These are phyloP conservation scores for Didymella exigua DNA, from an alignment of 2,329 filamentous ascomycete genomes.

Conservation along the genomic window DNA sequence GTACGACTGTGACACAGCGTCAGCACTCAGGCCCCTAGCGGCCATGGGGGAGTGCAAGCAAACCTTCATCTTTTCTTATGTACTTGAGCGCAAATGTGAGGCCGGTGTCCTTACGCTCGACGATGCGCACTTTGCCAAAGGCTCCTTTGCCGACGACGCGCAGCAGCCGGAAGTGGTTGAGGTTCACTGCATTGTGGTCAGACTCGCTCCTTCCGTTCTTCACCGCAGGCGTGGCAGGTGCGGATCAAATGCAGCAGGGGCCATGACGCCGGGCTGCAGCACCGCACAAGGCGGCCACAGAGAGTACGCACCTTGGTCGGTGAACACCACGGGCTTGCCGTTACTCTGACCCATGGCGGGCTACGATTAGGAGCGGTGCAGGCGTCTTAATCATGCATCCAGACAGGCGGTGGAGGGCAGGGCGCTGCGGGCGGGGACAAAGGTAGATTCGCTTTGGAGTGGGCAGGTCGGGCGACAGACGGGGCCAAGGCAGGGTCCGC, in stretches of 20 bases:
- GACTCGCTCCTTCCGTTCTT: slow-evolving; percentile 22
- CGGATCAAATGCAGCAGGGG: slow-evolving; percentile 2
- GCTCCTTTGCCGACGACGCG: slow-evolving; percentile 96
- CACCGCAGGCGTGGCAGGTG: slow-evolving; percentile 1
- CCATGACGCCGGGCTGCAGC: not conserved
- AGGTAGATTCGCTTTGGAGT: slow-evolving; percentile 5
- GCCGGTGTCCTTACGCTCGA: slow-evolving; percentile 94
- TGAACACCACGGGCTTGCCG: slow-evolving; percentile 89
- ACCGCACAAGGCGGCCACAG: not conserved
- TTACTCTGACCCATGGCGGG: slow-evolving; percentile 87
- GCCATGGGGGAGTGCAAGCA: slow-evolving; percentile 37
- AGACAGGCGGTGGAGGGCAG: slow-evolving; percentile 8
- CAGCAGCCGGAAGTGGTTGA: slow-evolving; percentile 95
- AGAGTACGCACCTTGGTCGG: slow-evolving; percentile 78
- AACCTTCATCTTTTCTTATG: slow-evolving; percentile 97
- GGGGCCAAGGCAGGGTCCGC: slow-evolving; percentile 11
- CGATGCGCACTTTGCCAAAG: slow-evolving; percentile 98
- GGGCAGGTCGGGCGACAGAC: slow-evolving; percentile 3
- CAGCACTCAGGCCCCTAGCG: slow-evolving; percentile 22
- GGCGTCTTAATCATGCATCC: slow-evolving; percentile 12
- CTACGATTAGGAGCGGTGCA: slow-evolving; percentile 21
- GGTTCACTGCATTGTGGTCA: slow-evolving; percentile 69
- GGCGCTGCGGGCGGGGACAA: slow-evolving; percentile 5
- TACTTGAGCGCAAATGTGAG: slow-evolving; percentile 97
- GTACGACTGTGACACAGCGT: slow-evolving; percentile 71